These are phyloP conservation scores for Trametopsis cervina DNA, from an alignment of 768 basidiomycete genomes.

Conservation along the genomic window DNA sequence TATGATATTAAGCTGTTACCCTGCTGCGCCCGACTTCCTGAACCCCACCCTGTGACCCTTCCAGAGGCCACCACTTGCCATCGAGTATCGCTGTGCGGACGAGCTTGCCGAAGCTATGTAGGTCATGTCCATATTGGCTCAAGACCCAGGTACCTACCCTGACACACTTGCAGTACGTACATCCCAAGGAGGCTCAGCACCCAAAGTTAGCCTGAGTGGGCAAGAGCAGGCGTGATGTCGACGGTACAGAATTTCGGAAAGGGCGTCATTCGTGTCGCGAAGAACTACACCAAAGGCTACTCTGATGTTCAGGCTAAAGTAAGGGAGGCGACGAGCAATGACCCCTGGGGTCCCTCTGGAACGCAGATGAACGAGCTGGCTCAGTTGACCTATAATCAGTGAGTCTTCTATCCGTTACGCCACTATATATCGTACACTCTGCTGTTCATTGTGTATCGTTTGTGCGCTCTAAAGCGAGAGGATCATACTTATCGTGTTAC, in stretches of 20 bases:
- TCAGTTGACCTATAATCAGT: conserved; percentile 96
- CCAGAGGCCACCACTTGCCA: neutral
- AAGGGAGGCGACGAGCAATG: conserved; percentile 93
- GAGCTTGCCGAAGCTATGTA: neutral
- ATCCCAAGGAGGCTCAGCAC: no score
- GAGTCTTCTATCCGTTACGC: conserved; percentile 27
- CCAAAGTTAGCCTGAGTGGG: no score
- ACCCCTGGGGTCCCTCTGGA: conserved; percentile 96
- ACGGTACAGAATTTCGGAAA: conserved; percentile 77
- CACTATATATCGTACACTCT: neutral
- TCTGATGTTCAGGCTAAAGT: conserved; percentile 95
- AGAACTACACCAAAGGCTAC: conserved; percentile 95
- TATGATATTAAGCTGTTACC: neutral
- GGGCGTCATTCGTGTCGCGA: conserved; percentile 79
- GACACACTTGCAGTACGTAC: no score
- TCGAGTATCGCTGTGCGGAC: neutral
- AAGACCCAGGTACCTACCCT: no score
- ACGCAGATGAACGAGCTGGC: conserved; percentile 99
- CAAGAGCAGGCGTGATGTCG: conserved; percentile 12
- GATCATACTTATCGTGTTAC: no score
- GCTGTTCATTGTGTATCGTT: no score
- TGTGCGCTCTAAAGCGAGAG: no score
- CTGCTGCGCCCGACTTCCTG: neutral
- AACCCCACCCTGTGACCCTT: neutral
- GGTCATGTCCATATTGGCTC: neutral